A percentile compares a stretch with the other conserved stretches of the same genome.
Conservation (phyloP, 2,329 filamentous ascomycete species). For the Cercospora janseana region DNA sequence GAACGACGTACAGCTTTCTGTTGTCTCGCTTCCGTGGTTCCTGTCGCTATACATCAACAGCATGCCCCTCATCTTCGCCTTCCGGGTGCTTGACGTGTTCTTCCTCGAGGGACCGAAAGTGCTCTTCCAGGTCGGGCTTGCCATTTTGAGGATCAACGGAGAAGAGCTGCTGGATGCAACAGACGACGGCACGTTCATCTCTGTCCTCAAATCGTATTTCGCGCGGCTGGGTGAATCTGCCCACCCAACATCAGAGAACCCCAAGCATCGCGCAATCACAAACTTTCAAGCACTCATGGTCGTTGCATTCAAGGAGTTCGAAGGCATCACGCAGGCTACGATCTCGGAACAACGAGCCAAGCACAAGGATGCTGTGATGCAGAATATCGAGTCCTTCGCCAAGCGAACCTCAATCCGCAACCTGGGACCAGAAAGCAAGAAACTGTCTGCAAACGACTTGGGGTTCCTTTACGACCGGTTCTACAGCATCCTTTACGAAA, state of each 20-base stretch:
- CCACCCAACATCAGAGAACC: constrained; percentile 91
- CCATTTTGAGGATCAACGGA: constrained; percentile 95
- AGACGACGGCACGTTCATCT: constrained; percentile 96
- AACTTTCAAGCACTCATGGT: constrained; percentile 98
- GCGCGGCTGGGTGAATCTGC: constrained; percentile 89
- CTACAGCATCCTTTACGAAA: constrained; percentile 86
- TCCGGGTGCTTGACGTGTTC: constrained; percentile 94
- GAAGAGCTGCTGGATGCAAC: constrained; percentile 90
- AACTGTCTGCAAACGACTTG: constrained; percentile 79
- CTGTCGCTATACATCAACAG: constrained; percentile 98
- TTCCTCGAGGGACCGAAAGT: constrained; percentile 98
- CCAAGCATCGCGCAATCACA: constrained; percentile 89
- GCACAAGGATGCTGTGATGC: constrained; percentile 90
- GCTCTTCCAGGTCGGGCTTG: constrained; percentile 91
- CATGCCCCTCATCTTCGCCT: constrained; percentile 97
- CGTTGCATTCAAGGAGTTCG: constrained; percentile 97
- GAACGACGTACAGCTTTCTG: constrained; percentile 93
- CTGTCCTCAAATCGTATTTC: constrained; percentile 92
- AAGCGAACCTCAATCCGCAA: constrained; percentile 96
- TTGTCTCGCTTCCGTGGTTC: constrained; percentile 97
- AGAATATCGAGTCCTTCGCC: constrained; percentile 95
- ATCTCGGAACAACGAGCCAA: constrained; percentile 85
- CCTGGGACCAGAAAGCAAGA: constrained; percentile 91
- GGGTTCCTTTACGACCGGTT: constrained; percentile 91
- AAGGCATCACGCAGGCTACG: constrained; percentile 87